Evolutionary conservation across 306 rosid species (phyloP).

Genomic region (Delonix regia): DNA sequence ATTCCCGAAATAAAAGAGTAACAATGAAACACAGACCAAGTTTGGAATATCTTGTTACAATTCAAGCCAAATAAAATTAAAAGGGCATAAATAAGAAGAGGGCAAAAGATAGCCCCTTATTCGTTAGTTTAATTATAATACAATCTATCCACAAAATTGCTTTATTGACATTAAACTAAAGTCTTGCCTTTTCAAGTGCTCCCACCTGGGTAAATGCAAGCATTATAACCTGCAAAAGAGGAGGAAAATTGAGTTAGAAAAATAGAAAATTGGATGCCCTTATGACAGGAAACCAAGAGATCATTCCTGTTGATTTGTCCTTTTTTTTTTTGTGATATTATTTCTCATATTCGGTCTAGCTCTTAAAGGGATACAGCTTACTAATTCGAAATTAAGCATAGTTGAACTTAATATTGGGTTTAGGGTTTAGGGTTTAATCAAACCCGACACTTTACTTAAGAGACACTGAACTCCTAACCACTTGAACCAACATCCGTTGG

Average conservation of each 20-base stretch:
- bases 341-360: too few relatives aligned
- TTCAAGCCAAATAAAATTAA: constrained; percentile 22
- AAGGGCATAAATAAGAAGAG: constrained; percentile 11
- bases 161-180: constrained; percentile 16
- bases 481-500: too few relatives aligned
- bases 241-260: constrained; percentile 8
- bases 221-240: constrained; percentile 71
- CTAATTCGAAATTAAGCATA: too few relatives aligned
- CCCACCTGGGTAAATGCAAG: constrained; percentile 70
- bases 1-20: background rate
- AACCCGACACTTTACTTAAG: too few relatives aligned
- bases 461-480: too few relatives aligned
- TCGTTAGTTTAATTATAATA: constrained; percentile 30
- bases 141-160: constrained; percentile 23
- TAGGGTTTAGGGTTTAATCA: too few relatives aligned
- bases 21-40: background rate
- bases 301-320: background rate
- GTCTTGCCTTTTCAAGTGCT: constrained; percentile 42
- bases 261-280: background rate
- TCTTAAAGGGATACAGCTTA: too few relatives aligned
- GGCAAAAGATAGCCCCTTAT: constrained; percentile 25
- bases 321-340: too few relatives aligned
- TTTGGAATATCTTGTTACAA: constrained; percentile 27
- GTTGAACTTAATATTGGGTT: too few relatives aligned
- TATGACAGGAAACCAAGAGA: background rate